Evolutionary conservation across 352 stramenopile genomes (phyloP).

Genomic region (Globisporangium orthogonon): DNA sequence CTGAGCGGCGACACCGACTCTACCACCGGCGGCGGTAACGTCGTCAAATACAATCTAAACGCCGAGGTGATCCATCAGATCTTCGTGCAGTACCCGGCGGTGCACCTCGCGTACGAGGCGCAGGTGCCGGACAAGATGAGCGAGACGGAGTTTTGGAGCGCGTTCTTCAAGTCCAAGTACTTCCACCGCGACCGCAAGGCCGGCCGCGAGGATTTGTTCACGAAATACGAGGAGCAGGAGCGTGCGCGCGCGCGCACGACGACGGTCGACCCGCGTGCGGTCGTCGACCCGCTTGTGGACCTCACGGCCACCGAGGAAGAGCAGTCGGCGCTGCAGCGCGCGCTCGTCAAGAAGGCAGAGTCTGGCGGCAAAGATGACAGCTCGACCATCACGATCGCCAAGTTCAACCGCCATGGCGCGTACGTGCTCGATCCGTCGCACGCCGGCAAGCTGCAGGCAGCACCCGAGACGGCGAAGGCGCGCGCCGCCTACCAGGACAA

Average conservation of each 20-base stretch:
- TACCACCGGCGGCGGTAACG: too few species aligned
- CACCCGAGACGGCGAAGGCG: slow-evolving; percentile 29
- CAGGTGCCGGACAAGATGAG: slow-evolving; percentile 87
- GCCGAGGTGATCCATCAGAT: slow-evolving; percentile 88
- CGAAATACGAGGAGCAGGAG: slow-evolving; percentile 79
- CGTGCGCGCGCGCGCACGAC: slow-evolving; percentile 38
- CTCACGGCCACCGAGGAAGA: slow-evolving; percentile 70
- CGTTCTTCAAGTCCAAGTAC: slow-evolving; percentile 89
- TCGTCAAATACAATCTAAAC: slow-evolving; percentile 89
- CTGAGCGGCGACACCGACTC: slow-evolving; percentile 65
- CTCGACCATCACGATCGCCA: slow-evolving; percentile 69
- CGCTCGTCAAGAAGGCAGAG: slow-evolving; percentile 14
- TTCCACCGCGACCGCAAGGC: slow-evolving; percentile 80
- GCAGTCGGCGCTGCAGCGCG: slow-evolving; percentile 27
- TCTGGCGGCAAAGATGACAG: slow-evolving; percentile 34
- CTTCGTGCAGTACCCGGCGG: slow-evolving; percentile 85
- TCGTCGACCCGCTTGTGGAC: slow-evolving; percentile 77
- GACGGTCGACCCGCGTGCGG: slow-evolving; percentile 45
- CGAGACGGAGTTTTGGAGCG: slow-evolving; percentile 85
- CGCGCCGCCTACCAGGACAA: slow-evolving; percentile 37
- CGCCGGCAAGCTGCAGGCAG: slow-evolving; percentile 37
- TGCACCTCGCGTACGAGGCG: slow-evolving; percentile 79
- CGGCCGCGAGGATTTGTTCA: slow-evolving; percentile 82
- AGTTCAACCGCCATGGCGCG: slow-evolving; percentile 82
- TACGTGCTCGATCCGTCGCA: slow-evolving; percentile 77